These are phyloP conservation scores for Inga leiocalycina DNA, from an alignment of 306 rosid genomes.

Conservation along the genomic window DNA sequence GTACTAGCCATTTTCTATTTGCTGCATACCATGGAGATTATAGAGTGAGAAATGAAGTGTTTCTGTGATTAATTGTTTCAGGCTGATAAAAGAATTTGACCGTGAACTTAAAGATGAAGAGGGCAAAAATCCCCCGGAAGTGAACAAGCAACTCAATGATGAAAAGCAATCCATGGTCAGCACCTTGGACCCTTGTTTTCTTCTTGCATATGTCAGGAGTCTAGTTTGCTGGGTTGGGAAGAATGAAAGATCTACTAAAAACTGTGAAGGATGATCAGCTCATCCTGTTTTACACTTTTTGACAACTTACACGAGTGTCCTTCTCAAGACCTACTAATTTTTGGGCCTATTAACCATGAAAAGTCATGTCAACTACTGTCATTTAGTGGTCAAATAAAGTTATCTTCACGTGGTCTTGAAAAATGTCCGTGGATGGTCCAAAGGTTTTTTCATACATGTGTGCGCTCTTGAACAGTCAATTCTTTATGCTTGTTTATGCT, in stretches of 20 bases:
- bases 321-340: too few species aligned
- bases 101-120: constrained; percentile 81
- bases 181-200: constrained; percentile 21
- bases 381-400: too few species aligned
- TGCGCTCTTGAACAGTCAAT: neutral
- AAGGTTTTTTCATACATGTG: neutral
- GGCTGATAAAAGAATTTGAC: constrained; percentile 74
- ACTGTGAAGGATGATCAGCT: constrained; percentile 1
- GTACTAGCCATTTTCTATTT: neutral
- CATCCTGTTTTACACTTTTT: neutral
- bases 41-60: neutral
- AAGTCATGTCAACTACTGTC: too few species aligned
- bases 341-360: too few species aligned
- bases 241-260: neutral
- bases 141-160: constrained; percentile 75
- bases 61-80: constrained; percentile 30
- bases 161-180: constrained; percentile 79
- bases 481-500: constrained; percentile 21
- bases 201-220: constrained; percentile 11
- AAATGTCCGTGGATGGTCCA: neutral
- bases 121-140: constrained; percentile 67
- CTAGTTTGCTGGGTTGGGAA: constrained; percentile 1
- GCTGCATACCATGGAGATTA: neutral
- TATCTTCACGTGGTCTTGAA: neutral
- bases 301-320: neutral